phyloP scores from a whole-genome alignment of 495 filamentous ascomycete genomes.

The Penicillium subrubescens region DNA sequence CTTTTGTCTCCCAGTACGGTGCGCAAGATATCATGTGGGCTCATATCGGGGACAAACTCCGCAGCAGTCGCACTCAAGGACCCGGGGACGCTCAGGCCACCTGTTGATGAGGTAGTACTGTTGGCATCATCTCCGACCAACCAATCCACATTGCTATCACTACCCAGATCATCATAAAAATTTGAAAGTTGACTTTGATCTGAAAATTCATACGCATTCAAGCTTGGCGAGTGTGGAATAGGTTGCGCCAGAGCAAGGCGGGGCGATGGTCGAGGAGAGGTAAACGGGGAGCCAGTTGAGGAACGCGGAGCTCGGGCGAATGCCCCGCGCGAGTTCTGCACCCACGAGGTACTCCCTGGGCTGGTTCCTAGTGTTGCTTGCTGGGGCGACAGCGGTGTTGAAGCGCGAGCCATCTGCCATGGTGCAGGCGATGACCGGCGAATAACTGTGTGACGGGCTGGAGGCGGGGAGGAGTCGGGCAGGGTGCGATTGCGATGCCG shows the following conservation, averaged over 20 bases:
- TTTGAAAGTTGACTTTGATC: constrained; percentile 74
- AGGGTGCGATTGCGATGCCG: constrained; percentile 76
- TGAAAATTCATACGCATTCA: constrained; percentile 93
- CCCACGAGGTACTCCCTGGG: constrained; percentile 76
- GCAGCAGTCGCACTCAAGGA: constrained; percentile 77
- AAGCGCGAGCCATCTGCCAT: constrained; percentile 79
- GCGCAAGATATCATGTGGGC: constrained; percentile 95
- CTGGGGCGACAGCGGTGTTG: constrained; percentile 77
- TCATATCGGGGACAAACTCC: constrained; percentile 89
- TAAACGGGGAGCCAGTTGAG: constrained; percentile 76
- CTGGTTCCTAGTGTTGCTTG: constrained; percentile 69
- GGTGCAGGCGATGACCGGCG: constrained; percentile 89
- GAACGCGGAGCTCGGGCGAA: constrained; percentile 63
- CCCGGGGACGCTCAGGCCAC: constrained; percentile 59
- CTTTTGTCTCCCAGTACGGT: constrained; percentile 89
- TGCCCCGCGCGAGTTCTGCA: constrained; percentile 66
- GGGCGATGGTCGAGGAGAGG: constrained; percentile 90
- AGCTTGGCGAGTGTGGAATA: constrained; percentile 92
- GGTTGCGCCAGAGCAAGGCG: constrained; percentile 88
- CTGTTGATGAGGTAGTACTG: constrained; percentile 73
- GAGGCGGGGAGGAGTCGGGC: constrained; percentile 77
- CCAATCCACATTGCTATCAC: constrained; percentile 91
- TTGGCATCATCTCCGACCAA: constrained; percentile 86
- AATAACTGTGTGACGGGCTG: constrained; percentile 84
- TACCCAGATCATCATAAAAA: constrained; percentile 87